These are phyloP conservation scores for Tetrastigma voinierianum DNA, from an alignment of 164 flowering plant genomes.

Conservation along the genomic window DNA sequence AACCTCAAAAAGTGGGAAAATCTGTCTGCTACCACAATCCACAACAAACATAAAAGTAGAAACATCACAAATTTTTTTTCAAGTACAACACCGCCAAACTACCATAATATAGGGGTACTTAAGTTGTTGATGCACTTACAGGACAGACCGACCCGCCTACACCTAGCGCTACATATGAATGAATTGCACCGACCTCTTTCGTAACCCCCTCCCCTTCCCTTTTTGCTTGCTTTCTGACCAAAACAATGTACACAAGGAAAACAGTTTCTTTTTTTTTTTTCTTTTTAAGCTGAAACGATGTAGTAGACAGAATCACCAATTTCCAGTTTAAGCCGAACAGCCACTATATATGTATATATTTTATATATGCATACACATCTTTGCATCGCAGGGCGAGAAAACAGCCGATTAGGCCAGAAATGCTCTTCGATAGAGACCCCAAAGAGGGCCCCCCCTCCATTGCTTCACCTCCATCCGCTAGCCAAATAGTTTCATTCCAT, in stretches of 20 bases:
- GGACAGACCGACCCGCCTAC: conserved; percentile 4
- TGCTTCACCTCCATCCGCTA: conserved; percentile 19
- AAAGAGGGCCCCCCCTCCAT: not conserved
- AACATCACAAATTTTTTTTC: not conserved
- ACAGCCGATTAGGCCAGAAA: conserved; percentile 9
- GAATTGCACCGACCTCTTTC: not conserved
- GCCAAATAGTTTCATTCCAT: conserved; percentile 4
- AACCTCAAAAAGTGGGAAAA: not conserved
- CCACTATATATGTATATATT: conserved; percentile 8
- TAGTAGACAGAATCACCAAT: conserved; percentile 12
- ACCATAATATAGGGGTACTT: not conserved
- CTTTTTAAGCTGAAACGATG: conserved; percentile 6
- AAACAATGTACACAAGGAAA: conserved; percentile 29
- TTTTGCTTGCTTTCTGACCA: conserved; percentile 12
- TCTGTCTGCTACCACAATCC: not conserved
- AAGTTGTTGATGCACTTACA: not conserved
- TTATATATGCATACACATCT: conserved; percentile 14
- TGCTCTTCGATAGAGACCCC: conserved; percentile 9
- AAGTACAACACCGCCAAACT: conserved; percentile 11
- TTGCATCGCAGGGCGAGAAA: conserved; percentile 8
- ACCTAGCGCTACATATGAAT: conserved; percentile 18
- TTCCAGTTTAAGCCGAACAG: conserved; percentile 16
- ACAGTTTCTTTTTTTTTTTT: not conserved
- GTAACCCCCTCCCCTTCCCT: too few relatives aligned
- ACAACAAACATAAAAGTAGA: not conserved